Conservation (phyloP, 208 protist species). For the Leishmania gerbilli region DNA sequence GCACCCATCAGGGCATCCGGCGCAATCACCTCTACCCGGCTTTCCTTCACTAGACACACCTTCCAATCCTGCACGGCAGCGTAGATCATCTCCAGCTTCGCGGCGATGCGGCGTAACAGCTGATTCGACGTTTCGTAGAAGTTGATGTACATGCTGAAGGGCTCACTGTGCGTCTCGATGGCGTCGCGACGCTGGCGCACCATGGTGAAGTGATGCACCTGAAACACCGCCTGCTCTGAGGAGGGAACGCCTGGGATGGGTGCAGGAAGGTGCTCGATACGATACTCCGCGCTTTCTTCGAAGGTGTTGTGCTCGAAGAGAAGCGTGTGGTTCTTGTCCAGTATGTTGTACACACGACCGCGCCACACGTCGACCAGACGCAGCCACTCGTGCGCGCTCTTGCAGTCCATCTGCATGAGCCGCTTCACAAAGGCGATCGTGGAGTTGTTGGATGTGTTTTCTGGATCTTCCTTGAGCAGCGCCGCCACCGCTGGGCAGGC, state of each 20-base stretch:
- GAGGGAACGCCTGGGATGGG: constrained; percentile 48
- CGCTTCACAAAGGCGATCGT: constrained; percentile 34
- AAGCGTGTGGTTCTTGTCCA: constrained; percentile 67
- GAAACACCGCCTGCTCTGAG: constrained; percentile 62
- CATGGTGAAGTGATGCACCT: constrained; percentile 84
- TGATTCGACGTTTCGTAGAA: constrained; percentile 54
- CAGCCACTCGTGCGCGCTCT: constrained; percentile 66
- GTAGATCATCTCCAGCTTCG: constrained; percentile 71
- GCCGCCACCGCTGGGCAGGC: constrained; percentile 11
- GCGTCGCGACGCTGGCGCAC: constrained; percentile 59
- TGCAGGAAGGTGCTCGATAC: constrained; percentile 73
- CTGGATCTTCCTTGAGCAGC: constrained; percentile 19
- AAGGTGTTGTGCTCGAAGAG: constrained; percentile 79
- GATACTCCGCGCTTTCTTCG: constrained; percentile 89
- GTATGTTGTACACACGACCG: constrained; percentile 83
- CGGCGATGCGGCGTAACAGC: constrained; percentile 68
- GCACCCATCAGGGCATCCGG: constrained; percentile 61
- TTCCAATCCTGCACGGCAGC: constrained; percentile 85
- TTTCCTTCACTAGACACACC: constrained; percentile 79
- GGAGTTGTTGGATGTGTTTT: constrained; percentile 15
- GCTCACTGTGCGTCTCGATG: constrained; percentile 84
- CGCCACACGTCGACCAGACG: constrained; percentile 88
- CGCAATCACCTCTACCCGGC: constrained; percentile 58
- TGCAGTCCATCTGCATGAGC: constrained; percentile 39
- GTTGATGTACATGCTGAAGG: constrained; percentile 81